These are phyloP conservation scores for Chrysopogon serrulatus DNA, from an alignment of 176 grass and related monocot species.

Conservation along the genomic window DNA sequence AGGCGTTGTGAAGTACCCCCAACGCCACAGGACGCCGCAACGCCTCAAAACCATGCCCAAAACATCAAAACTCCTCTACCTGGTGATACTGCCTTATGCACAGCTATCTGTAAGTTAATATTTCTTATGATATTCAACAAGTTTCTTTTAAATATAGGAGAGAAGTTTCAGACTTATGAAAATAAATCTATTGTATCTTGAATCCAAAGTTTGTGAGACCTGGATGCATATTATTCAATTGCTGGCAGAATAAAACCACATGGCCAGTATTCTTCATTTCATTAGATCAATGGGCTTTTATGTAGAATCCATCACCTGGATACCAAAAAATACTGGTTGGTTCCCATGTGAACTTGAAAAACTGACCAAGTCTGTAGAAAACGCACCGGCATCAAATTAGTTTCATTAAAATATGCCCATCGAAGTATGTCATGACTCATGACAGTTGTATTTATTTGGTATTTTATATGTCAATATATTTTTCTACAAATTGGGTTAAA, in stretches of 20 bases:
- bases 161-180: neutral
- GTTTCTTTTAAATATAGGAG: neutral
- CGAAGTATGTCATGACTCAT: neutral
- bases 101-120: slow-evolving; percentile 7
- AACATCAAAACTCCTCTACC: slow-evolving; percentile 2
- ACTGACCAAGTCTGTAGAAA: no score
- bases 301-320: neutral
- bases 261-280: neutral
- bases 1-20: no score
- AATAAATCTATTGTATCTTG: neutral
- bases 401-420: no score
- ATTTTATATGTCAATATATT: no score
- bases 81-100: slow-evolving; percentile 9
- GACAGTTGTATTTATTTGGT: no score
- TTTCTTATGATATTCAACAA: neutral
- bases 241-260: neutral
- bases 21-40: no score
- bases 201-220: neutral
- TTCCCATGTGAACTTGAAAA: neutral
- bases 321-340: neutral
- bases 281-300: neutral
- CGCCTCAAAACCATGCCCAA: no score
- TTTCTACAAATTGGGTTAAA: no score
- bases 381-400: no score
- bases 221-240: neutral